Conservation (phyloP, 2,329 filamentous ascomycete species). For the Colletotrichum sojae region DNA sequence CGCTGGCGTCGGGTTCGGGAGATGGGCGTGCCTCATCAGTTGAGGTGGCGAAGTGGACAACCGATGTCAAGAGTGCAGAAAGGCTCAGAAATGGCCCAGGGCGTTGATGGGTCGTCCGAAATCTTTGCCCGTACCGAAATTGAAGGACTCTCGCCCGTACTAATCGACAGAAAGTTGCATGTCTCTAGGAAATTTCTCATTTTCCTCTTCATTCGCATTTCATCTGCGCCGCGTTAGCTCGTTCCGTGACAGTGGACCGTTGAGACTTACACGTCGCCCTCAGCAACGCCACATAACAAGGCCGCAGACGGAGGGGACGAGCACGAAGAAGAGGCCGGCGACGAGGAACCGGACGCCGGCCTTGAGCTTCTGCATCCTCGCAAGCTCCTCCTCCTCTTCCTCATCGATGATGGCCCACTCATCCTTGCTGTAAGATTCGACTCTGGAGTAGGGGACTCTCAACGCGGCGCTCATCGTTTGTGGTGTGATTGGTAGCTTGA, state of each 20-base stretch:
- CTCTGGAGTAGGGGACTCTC: slow-evolving; percentile 1
- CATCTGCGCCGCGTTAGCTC: slow-evolving; percentile 1
- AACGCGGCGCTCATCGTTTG: slow-evolving; percentile 3
- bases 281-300: slow-evolving; percentile 26
- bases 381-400: slow-evolving; percentile 36
- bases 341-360: slow-evolving; percentile 11
- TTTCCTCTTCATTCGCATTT: neutral
- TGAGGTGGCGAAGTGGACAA: slow-evolving; percentile 1
- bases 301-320: slow-evolving; percentile 32
- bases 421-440: slow-evolving; percentile 31
- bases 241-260: neutral
- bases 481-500: neutral
- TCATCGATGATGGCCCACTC: slow-evolving; percentile 41
- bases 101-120: no score
- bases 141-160: no score
- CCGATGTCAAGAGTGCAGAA: no score
- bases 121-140: no score
- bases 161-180: no score
- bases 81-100: no score
- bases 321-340: slow-evolving; percentile 31
- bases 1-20: neutral
- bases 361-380: slow-evolving; percentile 6
- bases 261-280: neutral
- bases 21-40: neutral
- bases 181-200: neutral